Evolutionary conservation across 257 asterid genomes (phyloP), one percentile per base, ranked within the genome.

Genomic region (Nicotiana paniculata): DNA sequence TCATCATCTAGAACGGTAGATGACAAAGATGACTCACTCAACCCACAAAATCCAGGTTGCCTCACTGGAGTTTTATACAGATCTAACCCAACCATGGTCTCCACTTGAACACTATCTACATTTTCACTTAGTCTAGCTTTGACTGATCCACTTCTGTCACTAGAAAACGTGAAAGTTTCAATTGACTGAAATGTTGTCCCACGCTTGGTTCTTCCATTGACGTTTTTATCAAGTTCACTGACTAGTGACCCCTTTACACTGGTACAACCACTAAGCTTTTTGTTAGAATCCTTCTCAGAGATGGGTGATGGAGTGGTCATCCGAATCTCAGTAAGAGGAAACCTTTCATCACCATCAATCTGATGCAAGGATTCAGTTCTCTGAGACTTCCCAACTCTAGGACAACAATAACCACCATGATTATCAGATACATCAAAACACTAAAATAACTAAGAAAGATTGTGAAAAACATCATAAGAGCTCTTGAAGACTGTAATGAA

Each of bases 291-390:
- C 74, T 82, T 78, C 83, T 62, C 77, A 9, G 81, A 53, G 64
- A 54, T 74, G 28, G 89, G 87, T 51, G 90, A 54, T 32, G 84
- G 74, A 57, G 76, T 46, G 82, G 92, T 93, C 81, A 79, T 63
- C n/a, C 87, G 84, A 78, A 93, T 87, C 77, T 90, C 87, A 5
- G 92, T 83, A 43, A 94, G 91, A 63, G 98, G 97, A 80, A 72
- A 64, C 86, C 96, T 90, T 88, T 81, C 80, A 75, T 79, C 33
- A 75, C 80, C 90, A 86, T 72, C 84, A 81, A 51, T 57, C 33
- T 15, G 82, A 76, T 82, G 78, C 57, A 28, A 48, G 65, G 84
- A 77, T 66, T 83, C 87, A 46, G 46, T 82, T 87, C 68, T 85
- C 81, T 85, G 79, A 64, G 83, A 86, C 77, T 83, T 85, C 62